Evolutionary conservation across 305 asterid genomes (phyloP).

Genomic region (Plantago lanceolata): DNA sequence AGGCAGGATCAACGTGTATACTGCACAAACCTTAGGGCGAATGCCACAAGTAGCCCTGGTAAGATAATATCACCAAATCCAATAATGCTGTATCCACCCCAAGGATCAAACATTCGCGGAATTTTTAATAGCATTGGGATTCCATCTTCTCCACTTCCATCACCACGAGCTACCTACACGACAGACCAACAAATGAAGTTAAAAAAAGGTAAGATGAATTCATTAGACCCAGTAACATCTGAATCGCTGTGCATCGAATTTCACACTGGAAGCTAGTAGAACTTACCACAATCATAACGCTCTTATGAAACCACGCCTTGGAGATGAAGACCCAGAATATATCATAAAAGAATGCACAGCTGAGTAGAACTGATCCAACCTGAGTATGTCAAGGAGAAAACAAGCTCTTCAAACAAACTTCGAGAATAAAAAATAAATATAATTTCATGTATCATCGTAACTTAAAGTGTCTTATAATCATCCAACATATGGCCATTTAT

Average conservation of each 20-base stretch:
- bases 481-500: no score
- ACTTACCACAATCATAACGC: slow-evolving; percentile 96
- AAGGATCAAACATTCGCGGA: slow-evolving; percentile 93
- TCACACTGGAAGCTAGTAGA: neutral
- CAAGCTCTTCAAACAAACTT: slow-evolving; percentile 16
- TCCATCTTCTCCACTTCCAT: slow-evolving; percentile 95
- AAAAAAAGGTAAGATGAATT: neutral
- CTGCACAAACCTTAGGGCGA: slow-evolving; percentile 63
- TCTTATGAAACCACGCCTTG: slow-evolving; percentile 79
- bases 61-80: slow-evolving; percentile 97
- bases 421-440: neutral
- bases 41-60: slow-evolving; percentile 84
- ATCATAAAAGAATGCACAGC: slow-evolving; percentile 87
- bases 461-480: neutral
- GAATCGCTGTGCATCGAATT: slow-evolving; percentile 2
- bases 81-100: slow-evolving; percentile 96
- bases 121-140: slow-evolving; percentile 95
- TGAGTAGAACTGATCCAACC: slow-evolving; percentile 92
- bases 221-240: slow-evolving; percentile 1
- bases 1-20: neutral
- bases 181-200: slow-evolving; percentile 15
- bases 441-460: neutral
- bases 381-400: slow-evolving; percentile 33
- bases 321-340: slow-evolving; percentile 93
- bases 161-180: slow-evolving; percentile 90